Percentiles rank a stretch among this genome's conserved stretches.
Conservation (phyloP, 2,329 filamentous ascomycete species). For the Clarireedia hainanense region DNA sequence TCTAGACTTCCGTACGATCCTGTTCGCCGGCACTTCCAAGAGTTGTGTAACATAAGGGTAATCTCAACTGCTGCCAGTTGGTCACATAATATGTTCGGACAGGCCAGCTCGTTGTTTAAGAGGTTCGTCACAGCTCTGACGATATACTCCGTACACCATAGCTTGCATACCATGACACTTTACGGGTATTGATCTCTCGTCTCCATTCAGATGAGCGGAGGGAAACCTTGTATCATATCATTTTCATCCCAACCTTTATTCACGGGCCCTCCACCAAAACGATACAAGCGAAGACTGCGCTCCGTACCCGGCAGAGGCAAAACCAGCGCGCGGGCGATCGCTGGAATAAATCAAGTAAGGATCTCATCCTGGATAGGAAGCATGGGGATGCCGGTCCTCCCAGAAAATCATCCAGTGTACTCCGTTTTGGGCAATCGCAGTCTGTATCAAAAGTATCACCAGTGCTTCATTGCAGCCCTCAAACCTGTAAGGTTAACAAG, state of each 20-base stretch:
- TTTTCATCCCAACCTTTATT: conserved; percentile 21
- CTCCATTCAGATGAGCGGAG: conserved; percentile 9
- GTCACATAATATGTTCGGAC: conserved; percentile 5
- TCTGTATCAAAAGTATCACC: conserved; percentile 5
- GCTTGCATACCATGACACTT: background rate
- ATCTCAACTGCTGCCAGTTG: conserved; percentile 4
- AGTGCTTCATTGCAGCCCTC: conserved; percentile 12
- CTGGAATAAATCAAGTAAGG: conserved; percentile 15
- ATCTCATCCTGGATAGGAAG: conserved; percentile 1
- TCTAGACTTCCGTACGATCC: conserved; percentile 2
- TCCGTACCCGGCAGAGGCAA: conserved; percentile 17
- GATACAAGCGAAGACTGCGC: conserved; percentile 16
- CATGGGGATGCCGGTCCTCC: conserved; percentile 12
- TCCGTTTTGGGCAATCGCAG: background rate
- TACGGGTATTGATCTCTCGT: background rate
- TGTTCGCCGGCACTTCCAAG: conserved; percentile 5
- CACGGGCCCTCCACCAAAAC: conserved; percentile 24
- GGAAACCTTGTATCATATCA: conserved; percentile 24
- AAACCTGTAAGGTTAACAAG: conserved; percentile 11
- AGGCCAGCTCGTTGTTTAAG: conserved; percentile 7
- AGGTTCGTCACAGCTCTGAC: background rate
- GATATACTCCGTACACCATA: background rate
- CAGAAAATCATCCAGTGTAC: conserved; percentile 22
- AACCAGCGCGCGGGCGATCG: conserved; percentile 21
- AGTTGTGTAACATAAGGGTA: conserved; percentile 5